Evolutionary conservation across 345 rosid genomes (phyloP).

Genomic region (Eucalyptus marginata): DNA sequence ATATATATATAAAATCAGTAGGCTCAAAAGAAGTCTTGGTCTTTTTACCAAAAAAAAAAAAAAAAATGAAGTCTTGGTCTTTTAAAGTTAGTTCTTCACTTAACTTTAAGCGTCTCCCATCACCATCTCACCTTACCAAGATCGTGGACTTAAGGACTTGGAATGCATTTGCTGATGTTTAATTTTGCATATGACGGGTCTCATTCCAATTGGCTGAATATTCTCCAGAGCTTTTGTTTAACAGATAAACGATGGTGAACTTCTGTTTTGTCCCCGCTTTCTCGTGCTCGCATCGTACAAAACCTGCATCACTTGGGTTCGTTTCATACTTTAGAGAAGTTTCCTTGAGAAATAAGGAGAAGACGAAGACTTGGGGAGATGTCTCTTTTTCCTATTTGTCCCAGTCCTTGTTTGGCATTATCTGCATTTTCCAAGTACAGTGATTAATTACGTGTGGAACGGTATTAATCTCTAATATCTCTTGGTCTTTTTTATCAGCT

Average conservation of each 20-base stretch:
- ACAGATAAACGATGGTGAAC: background rate
- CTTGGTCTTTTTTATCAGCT: background rate
- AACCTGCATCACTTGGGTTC: background rate
- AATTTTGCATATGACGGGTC: background rate
- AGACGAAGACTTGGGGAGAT: background rate
- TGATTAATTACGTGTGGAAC: background rate
- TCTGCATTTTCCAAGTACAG: background rate
- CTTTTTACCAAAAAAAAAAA: background rate
- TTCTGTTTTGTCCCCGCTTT: background rate
- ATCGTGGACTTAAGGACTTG: background rate
- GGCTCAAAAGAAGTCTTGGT: background rate
- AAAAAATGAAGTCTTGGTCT: background rate
- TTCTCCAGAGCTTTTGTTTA: background rate
- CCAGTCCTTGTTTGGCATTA: background rate
- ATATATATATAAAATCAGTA: no score
- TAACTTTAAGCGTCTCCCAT: background rate
- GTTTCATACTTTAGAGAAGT: background rate
- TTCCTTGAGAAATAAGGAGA: background rate
- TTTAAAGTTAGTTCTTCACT: background rate
- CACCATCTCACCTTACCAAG: background rate
- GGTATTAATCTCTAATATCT: background rate
- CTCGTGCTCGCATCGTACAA: background rate
- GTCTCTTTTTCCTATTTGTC: background rate
- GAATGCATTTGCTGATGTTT: background rate
- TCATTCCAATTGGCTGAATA: background rate